phyloP scores from a whole-genome alignment of 305 asterid species.

The Striga hermonthica region DNA sequence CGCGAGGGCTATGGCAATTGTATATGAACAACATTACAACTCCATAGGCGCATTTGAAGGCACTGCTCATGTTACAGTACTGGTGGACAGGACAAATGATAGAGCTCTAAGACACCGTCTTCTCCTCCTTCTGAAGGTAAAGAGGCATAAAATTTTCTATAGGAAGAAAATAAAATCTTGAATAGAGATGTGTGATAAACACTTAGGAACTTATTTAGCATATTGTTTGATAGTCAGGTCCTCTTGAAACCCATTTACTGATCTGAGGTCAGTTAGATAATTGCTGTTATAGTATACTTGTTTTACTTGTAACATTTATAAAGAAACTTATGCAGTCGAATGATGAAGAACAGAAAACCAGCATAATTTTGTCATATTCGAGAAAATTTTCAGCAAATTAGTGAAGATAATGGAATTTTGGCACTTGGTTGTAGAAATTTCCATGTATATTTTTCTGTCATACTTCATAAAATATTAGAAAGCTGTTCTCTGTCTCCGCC shows the following conservation, averaged over 20 bases:
- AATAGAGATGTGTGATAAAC: conserved; percentile 1
- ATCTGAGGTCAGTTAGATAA: conserved; percentile 18
- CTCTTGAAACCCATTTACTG: conserved; percentile 15
- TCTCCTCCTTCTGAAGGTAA: conserved; percentile 93
- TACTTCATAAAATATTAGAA: conserved; percentile 8
- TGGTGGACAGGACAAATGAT: conserved; percentile 97
- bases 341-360: background rate
- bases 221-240: conserved; percentile 22
- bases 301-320: background rate
- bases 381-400: conserved; percentile 4
- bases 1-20: conserved; percentile 99
- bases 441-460: background rate
- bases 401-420: background rate
- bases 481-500: background rate
- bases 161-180: background rate
- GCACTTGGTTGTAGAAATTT: conserved; percentile 16
- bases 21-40: conserved; percentile 84
- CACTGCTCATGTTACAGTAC: conserved; percentile 91
- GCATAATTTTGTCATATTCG: background rate
- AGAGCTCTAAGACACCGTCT: conserved; percentile 99
- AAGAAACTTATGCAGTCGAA: background rate
- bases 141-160: conserved; percentile 15
- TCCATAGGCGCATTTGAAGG: conserved; percentile 93
- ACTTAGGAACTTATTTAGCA: conserved; percentile 12
- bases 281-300: background rate